Evolutionary conservation across 306 rosid species (phyloP).

Genomic region (Dalbergia cochinchinensis): DNA sequence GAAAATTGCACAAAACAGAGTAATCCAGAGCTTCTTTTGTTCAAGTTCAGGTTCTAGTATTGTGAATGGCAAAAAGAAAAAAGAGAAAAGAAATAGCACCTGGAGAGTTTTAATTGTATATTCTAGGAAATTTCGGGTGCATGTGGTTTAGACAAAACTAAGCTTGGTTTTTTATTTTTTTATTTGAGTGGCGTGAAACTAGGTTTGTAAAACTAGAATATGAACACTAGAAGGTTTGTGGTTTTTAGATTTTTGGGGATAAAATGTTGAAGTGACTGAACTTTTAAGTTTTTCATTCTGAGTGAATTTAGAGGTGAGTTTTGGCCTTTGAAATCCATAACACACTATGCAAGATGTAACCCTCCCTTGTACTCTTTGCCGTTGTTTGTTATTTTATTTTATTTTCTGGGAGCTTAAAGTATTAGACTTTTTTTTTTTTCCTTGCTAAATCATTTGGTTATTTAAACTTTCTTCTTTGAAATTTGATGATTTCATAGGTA

Average conservation of each 20-base stretch:
- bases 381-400: too few species aligned
- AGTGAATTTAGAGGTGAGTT: constrained; percentile 52
- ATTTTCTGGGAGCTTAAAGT: not conserved
- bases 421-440: too few species aligned
- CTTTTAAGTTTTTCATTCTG: constrained; percentile 27
- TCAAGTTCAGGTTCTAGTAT: too few species aligned
- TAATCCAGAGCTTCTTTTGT: too few species aligned
- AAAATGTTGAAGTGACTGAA: constrained; percentile 2
- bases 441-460: constrained; percentile 7
- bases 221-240: not conserved
- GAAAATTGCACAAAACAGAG: too few species aligned
- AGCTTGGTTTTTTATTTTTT: not conserved
- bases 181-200: constrained; percentile 33
- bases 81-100: too few species aligned
- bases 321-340: constrained; percentile 40
- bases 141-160: not conserved
- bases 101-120: not conserved
- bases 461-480: constrained; percentile 24
- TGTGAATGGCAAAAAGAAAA: too few species aligned
- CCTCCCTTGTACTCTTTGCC: not conserved
- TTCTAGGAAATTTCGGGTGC: not conserved
- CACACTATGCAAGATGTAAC: constrained; percentile 10
- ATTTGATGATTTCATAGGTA: constrained; percentile 51
- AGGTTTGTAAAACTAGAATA: not conserved
- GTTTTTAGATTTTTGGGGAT: constrained; percentile 18